These are phyloP conservation scores for Globisporangium echinulatum DNA, from an alignment of 352 stramenopile genomes.

Conservation along the genomic window DNA sequence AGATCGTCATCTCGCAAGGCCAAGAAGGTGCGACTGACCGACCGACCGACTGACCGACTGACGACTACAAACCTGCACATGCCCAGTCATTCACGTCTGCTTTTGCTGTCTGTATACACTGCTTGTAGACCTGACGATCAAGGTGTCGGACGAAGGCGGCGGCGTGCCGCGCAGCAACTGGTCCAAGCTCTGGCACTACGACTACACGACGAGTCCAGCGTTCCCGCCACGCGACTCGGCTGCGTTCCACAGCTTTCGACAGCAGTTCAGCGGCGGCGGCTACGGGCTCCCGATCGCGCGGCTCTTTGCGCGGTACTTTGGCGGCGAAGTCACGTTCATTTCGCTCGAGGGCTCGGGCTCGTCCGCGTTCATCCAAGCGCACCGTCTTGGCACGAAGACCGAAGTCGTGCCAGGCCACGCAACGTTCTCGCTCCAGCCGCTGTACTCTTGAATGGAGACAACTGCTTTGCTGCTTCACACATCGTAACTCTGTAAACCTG, in stretches of 20 bases:
- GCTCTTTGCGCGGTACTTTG: constrained; percentile 98
- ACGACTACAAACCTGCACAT: no score
- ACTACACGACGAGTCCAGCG: constrained; percentile 95
- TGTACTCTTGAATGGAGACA: constrained; percentile 1
- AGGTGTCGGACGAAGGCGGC: constrained; percentile 97
- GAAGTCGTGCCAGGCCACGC: constrained; percentile 70
- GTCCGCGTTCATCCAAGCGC: constrained; percentile 85
- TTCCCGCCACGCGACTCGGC: constrained; percentile 49
- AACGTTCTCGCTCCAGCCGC: constrained; percentile 14
- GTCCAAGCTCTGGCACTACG: constrained; percentile 96
- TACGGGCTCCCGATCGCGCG: constrained; percentile 91
- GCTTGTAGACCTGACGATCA: constrained; percentile 90
- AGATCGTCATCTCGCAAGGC: constrained; percentile 97
- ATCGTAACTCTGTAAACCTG: no score
- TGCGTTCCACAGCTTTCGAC: constrained; percentile 68
- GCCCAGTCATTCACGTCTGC: no score
- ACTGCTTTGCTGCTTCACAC: no score
- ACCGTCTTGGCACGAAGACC: constrained; percentile 65
- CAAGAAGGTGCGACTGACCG: constrained; percentile 36
- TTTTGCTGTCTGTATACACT: no score
- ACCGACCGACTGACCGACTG: no score
- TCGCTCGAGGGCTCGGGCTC: constrained; percentile 98
- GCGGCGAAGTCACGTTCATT: constrained; percentile 97
- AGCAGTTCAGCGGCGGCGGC: constrained; percentile 92
- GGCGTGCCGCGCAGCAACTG: constrained; percentile 96